phyloP scores from a whole-genome alignment of 2,329 filamentous ascomycete species.

The Cladophialophora immunda region DNA sequence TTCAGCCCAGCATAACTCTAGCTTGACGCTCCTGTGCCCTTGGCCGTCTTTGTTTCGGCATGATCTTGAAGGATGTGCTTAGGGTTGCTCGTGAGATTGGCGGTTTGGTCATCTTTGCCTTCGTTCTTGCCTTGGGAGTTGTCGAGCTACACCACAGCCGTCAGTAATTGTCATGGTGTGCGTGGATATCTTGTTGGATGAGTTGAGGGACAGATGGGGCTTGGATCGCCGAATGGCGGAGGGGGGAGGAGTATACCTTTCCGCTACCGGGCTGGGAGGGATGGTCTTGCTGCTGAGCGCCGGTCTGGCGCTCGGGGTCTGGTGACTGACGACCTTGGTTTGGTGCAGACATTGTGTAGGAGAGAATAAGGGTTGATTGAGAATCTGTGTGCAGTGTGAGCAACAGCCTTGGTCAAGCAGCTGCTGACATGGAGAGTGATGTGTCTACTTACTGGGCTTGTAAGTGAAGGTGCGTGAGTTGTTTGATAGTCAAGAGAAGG shows the following conservation, averaged over 20 bases:
- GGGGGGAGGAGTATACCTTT: conserved; percentile 27
- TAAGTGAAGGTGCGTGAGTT: neutral
- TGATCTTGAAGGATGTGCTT: conserved; percentile 48
- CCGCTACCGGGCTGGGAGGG: conserved; percentile 61
- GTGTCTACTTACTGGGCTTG: conserved; percentile 4
- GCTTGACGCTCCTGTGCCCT: conserved; percentile 35
- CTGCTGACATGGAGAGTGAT: neutral
- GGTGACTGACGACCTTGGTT: conserved; percentile 79
- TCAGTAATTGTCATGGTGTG: conserved; percentile 3
- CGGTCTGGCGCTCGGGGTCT: conserved; percentile 72
- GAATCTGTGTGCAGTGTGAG: conserved; percentile 8
- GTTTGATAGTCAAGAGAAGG: neutral
- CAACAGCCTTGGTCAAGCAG: neutral
- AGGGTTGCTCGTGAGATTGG: conserved; percentile 52
- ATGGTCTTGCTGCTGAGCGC: conserved; percentile 68
- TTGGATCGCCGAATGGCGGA: neutral
- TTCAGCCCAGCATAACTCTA: neutral
- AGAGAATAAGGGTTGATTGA: neutral
- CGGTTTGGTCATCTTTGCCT: conserved; percentile 39
- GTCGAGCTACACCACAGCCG: conserved; percentile 40
- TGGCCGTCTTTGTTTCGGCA: conserved; percentile 47
- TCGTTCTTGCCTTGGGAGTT: conserved; percentile 41
- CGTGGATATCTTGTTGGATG: neutral
- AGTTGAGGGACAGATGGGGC: neutral
- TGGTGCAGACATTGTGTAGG: conserved; percentile 67